Percentiles rank a stretch among this genome's conserved stretches.
These are phyloP conservation scores for Berkeleyomyces basicola DNA, from an alignment of 2,329 filamentous ascomycete species.

Conservation along the genomic window DNA sequence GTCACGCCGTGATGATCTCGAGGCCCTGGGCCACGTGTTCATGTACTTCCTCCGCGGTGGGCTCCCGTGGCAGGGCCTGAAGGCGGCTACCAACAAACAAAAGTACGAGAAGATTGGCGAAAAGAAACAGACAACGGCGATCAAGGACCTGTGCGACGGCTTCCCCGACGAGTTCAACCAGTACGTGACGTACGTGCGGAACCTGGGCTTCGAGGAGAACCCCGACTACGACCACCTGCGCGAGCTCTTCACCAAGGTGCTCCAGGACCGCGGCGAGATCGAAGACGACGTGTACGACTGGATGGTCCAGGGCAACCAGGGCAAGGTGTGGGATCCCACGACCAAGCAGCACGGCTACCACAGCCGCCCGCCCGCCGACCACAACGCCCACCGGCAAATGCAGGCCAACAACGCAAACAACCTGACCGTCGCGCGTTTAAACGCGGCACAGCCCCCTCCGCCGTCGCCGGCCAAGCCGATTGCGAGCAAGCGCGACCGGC, in stretches of 20 bases:
- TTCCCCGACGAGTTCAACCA: slow-evolving; percentile 97
- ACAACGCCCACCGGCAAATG: slow-evolving; percentile 67
- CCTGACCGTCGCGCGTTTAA: slow-evolving; percentile 77
- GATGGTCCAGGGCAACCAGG: slow-evolving; percentile 73
- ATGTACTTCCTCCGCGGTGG: slow-evolving; percentile 60
- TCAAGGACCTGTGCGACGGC: slow-evolving; percentile 92
- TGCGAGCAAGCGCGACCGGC: slow-evolving; percentile 57
- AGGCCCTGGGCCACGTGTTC: slow-evolving; percentile 64
- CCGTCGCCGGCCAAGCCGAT: slow-evolving; percentile 71
- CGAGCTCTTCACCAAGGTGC: slow-evolving; percentile 86
- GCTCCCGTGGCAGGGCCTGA: slow-evolving; percentile 55
- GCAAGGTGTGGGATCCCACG: slow-evolving; percentile 69
- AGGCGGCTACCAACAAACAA: slow-evolving; percentile 70
- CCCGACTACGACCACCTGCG: slow-evolving; percentile 97
- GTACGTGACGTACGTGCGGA: slow-evolving; percentile 92
- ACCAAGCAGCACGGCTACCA: slow-evolving; percentile 48
- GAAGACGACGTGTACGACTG: slow-evolving; percentile 99
- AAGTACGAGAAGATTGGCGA: slow-evolving; percentile 99
- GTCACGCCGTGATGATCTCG: slow-evolving; percentile 86
- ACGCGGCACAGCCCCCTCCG: slow-evolving; percentile 79
- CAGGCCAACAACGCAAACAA: slow-evolving; percentile 51
- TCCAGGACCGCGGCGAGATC: slow-evolving; percentile 86
- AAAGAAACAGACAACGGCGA: slow-evolving; percentile 96
- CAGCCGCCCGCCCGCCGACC: slow-evolving; percentile 27
- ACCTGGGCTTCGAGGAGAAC: slow-evolving; percentile 94